phyloP scores from a whole-genome alignment of 192 early-diverging fungal species.

The Thoreauomyces humboldtii region DNA sequence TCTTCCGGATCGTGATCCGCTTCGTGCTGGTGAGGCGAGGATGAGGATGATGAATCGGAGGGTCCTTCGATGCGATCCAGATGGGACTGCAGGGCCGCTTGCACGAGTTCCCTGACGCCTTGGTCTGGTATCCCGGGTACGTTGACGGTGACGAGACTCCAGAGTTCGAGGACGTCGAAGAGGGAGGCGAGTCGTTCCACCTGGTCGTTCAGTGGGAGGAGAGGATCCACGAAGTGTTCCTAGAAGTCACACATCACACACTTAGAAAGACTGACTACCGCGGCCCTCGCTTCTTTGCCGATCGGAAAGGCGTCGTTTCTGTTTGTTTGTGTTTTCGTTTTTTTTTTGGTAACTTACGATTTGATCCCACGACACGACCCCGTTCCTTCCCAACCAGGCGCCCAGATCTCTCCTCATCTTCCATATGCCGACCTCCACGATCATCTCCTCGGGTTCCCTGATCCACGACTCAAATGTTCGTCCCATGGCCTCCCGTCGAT shows the following conservation, averaged over 20 bases:
- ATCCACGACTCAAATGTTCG: conserved; percentile 43
- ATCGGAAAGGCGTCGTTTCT: not conserved
- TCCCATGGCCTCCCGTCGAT: conserved; percentile 30
- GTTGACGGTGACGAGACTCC: conserved; percentile 22
- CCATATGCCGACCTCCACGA: conserved; percentile 42
- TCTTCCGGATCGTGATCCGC: not conserved
- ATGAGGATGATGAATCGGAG: not conserved
- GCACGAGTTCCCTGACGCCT: conserved; percentile 20
- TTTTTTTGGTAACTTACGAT: not conserved
- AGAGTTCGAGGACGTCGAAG: conserved; percentile 33
- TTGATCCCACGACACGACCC: conserved; percentile 4
- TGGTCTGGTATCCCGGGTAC: conserved; percentile 29
- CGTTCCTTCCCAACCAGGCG: conserved; percentile 29
- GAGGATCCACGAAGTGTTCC: conserved; percentile 23
- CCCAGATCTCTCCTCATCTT: conserved; percentile 39
- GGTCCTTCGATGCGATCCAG: not conserved
- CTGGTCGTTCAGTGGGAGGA: conserved; percentile 31
- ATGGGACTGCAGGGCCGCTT: conserved; percentile 19
- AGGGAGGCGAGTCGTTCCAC: conserved; percentile 17
- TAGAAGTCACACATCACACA: not conserved
- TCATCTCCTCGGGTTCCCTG: conserved; percentile 38
- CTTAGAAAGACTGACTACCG: not conserved
- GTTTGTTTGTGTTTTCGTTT: not conserved
- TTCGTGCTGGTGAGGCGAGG: not conserved
- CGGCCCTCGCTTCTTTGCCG: not conserved